phyloP scores from a whole-genome alignment of 345 rosid genomes.

The Combretum micranthum region DNA sequence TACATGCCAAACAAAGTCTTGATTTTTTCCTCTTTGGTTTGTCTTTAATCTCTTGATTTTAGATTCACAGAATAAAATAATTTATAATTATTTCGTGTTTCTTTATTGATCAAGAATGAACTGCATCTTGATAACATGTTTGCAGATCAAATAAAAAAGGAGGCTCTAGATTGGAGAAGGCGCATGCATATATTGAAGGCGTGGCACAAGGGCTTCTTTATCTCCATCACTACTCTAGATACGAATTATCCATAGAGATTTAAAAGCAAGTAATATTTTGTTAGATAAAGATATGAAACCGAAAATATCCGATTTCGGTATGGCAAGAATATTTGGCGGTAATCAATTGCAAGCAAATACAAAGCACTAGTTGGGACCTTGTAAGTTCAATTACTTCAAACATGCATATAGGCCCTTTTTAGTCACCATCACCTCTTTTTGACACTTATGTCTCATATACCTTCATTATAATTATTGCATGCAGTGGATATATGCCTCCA shows the following conservation, averaged over 20 bases:
- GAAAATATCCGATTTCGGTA: conserved; percentile 45
- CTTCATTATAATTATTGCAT: too few relatives aligned
- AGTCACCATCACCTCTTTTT: too few relatives aligned
- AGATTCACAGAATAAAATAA: neutral
- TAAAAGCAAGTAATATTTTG: conserved; percentile 40
- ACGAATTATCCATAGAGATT: conserved; percentile 39
- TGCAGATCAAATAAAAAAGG: conserved; percentile 17
- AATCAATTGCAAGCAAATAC: conserved; percentile 34
- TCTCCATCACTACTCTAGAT: conserved; percentile 39
- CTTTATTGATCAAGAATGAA: neutral
- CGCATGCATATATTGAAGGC: conserved; percentile 32
- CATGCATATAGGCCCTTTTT: neutral
- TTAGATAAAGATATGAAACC: conserved; percentile 36
- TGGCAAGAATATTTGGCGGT: conserved; percentile 30
- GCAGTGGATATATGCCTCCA: too few relatives aligned
- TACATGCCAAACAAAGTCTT: conserved; percentile 33
- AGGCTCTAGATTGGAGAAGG: conserved; percentile 17
- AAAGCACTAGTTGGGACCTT: conserved; percentile 31
- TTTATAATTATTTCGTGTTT: neutral
- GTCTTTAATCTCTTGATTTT: neutral
- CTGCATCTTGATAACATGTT: neutral
- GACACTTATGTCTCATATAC: too few relatives aligned
- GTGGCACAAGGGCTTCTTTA: conserved; percentile 40
- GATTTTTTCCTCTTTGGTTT: conserved; percentile 34
- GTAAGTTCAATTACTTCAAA: conserved; percentile 15